Base-by-base conservation (phyloP, 2,329 filamentous ascomycete genomes). In the Monosporascus sp. region DNA sequence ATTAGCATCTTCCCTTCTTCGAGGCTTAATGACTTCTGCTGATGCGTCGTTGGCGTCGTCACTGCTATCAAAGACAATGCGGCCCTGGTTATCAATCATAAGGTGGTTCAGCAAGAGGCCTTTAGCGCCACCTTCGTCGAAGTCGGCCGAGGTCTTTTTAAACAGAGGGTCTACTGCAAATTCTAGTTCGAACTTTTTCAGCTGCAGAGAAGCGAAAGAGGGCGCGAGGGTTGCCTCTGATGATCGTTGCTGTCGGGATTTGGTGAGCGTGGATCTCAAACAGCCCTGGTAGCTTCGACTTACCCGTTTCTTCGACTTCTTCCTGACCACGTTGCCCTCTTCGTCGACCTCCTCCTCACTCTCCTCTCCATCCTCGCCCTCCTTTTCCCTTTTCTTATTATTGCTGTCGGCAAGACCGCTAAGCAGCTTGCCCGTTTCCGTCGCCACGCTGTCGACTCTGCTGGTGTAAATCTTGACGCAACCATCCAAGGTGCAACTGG, bases 381-480 rank as follows among this genome's bases (percentile, higher is more conserved):
- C 81, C 55, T 84, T 88, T 9, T 73, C 77, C 62, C 88, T 90
- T 62, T 87, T 90, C 57, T 85, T 89, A 57, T 81, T 89, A 66
- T 86, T 85, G 68, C 88, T 92, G 65, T 97, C 93, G 22, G 94
- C 93, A 55, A 99, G 76, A 53, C 94, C 94, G 71, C 92, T 97
- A 39, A 99, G 74, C 56, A 99, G 79, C 71, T 96, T 96, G 49
- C 93, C 93, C 0, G 94, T 99, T 72, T 99, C 94, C 1, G 92
- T 97, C 44, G 94, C 94, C 48, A 99, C 94, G 68, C 93, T 97
- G 74, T 99, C 94, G 48, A 99, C 92, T 78, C 94, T 82, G 75
- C 92, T 97, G 2, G 94, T 99, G 72, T 99, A 99, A 65, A 99
- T 97, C 75, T 99, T 99, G 66, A 99, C 94, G 68, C 94, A 99